Evolutionary conservation across 768 basidiomycete genomes (phyloP).

Genomic region (Harrya chromipes): DNA sequence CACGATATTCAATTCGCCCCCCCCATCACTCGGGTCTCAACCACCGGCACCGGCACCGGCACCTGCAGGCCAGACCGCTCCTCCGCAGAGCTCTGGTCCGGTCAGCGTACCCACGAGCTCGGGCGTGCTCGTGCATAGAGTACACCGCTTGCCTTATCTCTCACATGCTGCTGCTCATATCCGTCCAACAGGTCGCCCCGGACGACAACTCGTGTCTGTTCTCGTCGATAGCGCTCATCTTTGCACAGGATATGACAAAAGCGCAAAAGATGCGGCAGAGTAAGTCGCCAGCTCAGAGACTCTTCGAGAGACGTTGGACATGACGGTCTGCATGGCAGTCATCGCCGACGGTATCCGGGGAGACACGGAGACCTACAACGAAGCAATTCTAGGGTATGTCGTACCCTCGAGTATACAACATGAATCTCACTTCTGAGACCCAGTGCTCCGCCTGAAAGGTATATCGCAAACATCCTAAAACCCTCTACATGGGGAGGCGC

Average conservation of each 20-base stretch:
- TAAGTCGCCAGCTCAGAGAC: slow-evolving; percentile 32
- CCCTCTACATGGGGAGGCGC: slow-evolving; percentile 92
- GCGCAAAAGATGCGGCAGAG: slow-evolving; percentile 71
- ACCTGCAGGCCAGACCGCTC: slow-evolving; percentile 12
- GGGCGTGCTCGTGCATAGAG: slow-evolving; percentile 71
- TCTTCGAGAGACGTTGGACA: not conserved
- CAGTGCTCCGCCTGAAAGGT: slow-evolving; percentile 60
- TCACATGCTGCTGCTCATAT: slow-evolving; percentile 7
- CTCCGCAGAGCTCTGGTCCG: slow-evolving; percentile 36
- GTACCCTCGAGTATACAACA: not conserved
- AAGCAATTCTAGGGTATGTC: slow-evolving; percentile 81
- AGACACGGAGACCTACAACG: slow-evolving; percentile 71
- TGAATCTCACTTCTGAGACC: not conserved
- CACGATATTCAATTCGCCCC: slow-evolving; percentile 1
- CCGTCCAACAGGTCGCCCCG: slow-evolving; percentile 66
- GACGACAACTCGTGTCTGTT: slow-evolving; percentile 98
- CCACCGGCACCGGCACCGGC: slow-evolving; percentile 8
- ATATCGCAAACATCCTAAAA: slow-evolving; percentile 78
- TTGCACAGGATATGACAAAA: slow-evolving; percentile 77
- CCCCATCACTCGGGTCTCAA: slow-evolving; percentile 11
- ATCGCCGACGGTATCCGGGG: slow-evolving; percentile 77
- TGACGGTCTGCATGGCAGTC: slow-evolving; percentile 44
- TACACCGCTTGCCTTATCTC: slow-evolving; percentile 23
- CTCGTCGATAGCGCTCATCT: slow-evolving; percentile 79
- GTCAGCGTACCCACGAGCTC: slow-evolving; percentile 61